Evolutionary conservation across 2,329 filamentous ascomycete species (phyloP), one percentile per base, ranked within the genome.

Genomic region (Neoarthrinium moseri): DNA sequence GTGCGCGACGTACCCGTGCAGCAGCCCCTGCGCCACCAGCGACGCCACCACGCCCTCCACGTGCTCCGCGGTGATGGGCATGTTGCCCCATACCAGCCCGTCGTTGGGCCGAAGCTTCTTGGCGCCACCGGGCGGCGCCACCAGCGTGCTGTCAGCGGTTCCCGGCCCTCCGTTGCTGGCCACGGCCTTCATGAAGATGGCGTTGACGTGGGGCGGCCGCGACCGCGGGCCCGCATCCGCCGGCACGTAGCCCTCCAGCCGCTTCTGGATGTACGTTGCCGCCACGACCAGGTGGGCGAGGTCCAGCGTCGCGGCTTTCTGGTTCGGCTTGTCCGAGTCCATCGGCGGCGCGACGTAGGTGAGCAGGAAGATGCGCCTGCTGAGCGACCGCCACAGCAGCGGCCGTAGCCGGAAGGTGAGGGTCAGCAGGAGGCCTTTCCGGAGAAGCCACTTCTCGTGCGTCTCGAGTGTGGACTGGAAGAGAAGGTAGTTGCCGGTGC

Each of bases 1-100:
- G 58, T 95, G 89, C 13, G 87, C 88, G 22, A 96, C 78, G 59
- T 91, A 96, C 2, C 91, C 92, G 54, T 86, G 83, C 61, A 96
- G 74, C 20, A 96, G 72, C 1, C 87, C 89, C 65, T 95, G 89
- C 40, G 87, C 82, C 17, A 95, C 80, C 11, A 96, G 77, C 10
- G 84, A 85, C 0, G 87, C 81, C 11, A 95, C 77, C 39, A 89
- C 83, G 35, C 83, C 83, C 66, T 96, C 90, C n/a, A 95, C 74
- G 54, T 89, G 85, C 12, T 79, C 69, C 27, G 79, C 66, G 30
- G 80, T 75, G 26, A 84, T 72, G 51, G 72, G 62, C 50, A 78
- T 74, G 57, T 86, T 86, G 15, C 84, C 84, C 68, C 77, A 81
- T n/a, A 85, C 64, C 37, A 84, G 60, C 2, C 82, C 82, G 58